phyloP scores from a whole-genome alignment of 2,329 filamentous ascomycete genomes.

The Diplodia intermedia region DNA sequence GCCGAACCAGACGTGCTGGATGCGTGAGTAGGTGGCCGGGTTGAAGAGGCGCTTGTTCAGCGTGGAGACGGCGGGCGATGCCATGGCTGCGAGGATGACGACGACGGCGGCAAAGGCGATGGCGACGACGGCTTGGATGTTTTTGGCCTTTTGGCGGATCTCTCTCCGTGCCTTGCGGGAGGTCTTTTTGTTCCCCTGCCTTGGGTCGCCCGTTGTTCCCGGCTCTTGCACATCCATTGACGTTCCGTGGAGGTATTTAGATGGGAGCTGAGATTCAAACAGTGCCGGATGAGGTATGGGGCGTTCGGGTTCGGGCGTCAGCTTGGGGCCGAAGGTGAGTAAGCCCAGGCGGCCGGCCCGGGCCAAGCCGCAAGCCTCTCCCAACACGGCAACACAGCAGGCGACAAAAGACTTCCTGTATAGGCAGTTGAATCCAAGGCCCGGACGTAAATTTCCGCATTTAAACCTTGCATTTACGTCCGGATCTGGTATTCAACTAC shows the following conservation, averaged over 20 bases:
- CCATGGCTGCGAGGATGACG: constrained; percentile 37
- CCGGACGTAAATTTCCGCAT: too few relatives aligned
- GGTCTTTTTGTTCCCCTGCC: background rate
- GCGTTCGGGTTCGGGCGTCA: constrained; percentile 14
- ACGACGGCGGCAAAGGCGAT: constrained; percentile 11
- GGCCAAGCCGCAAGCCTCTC: background rate
- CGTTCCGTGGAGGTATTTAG: background rate
- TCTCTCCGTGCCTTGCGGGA: background rate
- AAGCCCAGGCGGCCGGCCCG: background rate
- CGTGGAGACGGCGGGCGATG: constrained; percentile 37
- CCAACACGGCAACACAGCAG: background rate
- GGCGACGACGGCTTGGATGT: constrained; percentile 15
- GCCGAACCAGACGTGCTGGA: constrained; percentile 51
- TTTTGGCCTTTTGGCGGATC: constrained; percentile 17
- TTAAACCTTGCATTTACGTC: too few relatives aligned
- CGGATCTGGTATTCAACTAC: too few relatives aligned
- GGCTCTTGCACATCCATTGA: constrained; percentile 22
- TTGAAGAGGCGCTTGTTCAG: constrained; percentile 53
- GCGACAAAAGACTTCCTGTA: too few relatives aligned
- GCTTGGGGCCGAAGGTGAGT: constrained; percentile 21
- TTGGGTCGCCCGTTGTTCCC: background rate
- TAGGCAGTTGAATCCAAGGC: too few relatives aligned
- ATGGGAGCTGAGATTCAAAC: background rate
- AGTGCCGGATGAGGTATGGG: background rate
- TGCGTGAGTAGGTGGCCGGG: constrained; percentile 44